A percentile compares a stretch with the other conserved stretches of the same genome.
Conservation (phyloP, 805 yeast genomes). For the Wickerhamiella sorbophila region DNA sequence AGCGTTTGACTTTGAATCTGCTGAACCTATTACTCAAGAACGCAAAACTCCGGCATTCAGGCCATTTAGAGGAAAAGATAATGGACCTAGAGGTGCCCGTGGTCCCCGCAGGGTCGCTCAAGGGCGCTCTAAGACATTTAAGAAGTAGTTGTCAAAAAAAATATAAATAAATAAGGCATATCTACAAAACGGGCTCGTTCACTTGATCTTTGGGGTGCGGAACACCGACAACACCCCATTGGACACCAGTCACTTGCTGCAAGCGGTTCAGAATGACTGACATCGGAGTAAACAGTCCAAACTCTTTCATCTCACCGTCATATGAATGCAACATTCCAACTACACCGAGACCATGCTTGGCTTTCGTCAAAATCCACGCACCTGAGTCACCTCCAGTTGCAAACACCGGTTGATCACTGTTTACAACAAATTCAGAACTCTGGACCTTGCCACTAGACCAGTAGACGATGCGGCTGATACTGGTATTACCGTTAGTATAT, state of each 20-base stretch:
- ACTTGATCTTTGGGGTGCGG: constrained; percentile 17
- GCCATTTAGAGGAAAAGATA: not conserved
- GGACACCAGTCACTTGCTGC: constrained; percentile 61
- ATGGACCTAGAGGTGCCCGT: constrained; percentile 2
- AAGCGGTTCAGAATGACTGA: constrained; percentile 56
- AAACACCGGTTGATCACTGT: constrained; percentile 43
- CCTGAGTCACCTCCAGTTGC: constrained; percentile 96
- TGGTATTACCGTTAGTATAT: constrained; percentile 62
- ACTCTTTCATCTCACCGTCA: constrained; percentile 83
- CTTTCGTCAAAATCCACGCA: constrained; percentile 66
- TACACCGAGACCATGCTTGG: constrained; percentile 51
- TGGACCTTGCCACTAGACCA: constrained; percentile 89
- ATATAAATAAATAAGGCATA: too few relatives aligned
- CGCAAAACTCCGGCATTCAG: not conserved
- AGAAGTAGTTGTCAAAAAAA: too few relatives aligned
- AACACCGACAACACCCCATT: constrained; percentile 76
- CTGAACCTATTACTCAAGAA: constrained; percentile 15
- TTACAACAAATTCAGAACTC: constrained; percentile 74
- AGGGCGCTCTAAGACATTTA: not conserved
- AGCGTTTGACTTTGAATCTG: constrained; percentile 21
- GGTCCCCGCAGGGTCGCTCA: not conserved
- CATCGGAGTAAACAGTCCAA: constrained; percentile 84
- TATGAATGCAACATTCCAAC: constrained; percentile 90
- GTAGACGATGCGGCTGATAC: constrained; percentile 70
- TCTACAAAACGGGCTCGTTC: constrained; percentile 12